Percentiles rank a stretch among this genome's conserved stretches.
phyloP scores from a whole-genome alignment of 75 land plant genomes.

The Sequoiadendron giganteum region DNA sequence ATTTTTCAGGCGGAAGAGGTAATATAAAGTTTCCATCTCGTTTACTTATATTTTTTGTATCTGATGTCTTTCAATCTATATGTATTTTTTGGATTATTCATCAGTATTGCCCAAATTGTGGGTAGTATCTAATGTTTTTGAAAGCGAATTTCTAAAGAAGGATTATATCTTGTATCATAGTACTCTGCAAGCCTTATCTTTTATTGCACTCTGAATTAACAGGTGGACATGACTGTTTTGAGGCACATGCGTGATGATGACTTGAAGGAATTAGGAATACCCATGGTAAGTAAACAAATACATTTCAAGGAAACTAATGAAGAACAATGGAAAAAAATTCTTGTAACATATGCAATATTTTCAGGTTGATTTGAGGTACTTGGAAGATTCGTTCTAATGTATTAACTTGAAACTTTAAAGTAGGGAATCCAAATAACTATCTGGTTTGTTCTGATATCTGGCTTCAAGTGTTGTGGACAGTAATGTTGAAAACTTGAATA shows the following conservation, averaged over 20 bases:
- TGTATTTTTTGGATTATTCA: neutral
- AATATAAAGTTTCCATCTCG: constrained; percentile 2
- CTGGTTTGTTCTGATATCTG: neutral
- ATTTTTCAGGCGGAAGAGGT: constrained; percentile 90
- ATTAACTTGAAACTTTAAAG: neutral
- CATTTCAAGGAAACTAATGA: neutral
- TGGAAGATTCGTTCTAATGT: neutral
- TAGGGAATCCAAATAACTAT: neutral
- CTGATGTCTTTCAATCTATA: neutral
- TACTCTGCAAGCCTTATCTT: neutral
- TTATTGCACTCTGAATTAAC: constrained; percentile 3
- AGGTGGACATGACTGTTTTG: constrained; percentile 91
- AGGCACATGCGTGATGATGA: constrained; percentile 89
- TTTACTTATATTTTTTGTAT: neutral
- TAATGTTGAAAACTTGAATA: neutral
- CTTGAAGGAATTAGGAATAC: constrained; percentile 90
- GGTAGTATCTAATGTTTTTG: neutral
- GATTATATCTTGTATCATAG: neutral
- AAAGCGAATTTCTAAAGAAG: neutral
- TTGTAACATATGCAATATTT: neutral
- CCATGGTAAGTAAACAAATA: constrained; percentile 60
- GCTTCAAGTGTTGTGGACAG: neutral
- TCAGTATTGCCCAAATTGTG: neutral
- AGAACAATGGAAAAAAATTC: neutral
- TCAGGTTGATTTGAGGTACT: neutral